Evolutionary conservation across 306 rosid species (phyloP).

Genomic region (Begonia peltatifolia): DNA sequence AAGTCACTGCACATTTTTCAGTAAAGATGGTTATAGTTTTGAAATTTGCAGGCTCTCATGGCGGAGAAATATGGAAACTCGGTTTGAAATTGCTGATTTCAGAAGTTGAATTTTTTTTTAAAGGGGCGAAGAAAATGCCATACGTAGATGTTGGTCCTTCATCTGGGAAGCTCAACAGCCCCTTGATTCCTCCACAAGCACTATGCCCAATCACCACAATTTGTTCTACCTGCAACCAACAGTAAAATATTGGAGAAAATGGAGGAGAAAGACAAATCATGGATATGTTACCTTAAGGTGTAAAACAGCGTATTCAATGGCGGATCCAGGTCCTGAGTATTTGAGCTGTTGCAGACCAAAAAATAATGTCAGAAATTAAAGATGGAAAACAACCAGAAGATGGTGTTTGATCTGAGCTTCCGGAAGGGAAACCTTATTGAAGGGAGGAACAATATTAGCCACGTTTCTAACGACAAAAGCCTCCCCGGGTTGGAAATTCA

Average conservation of each 20-base stretch:
- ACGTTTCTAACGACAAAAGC: conserved; percentile 95
- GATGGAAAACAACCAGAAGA: no score
- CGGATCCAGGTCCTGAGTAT: conserved; percentile 64
- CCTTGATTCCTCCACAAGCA: conserved; percentile 94
- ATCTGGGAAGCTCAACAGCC: conserved; percentile 49
- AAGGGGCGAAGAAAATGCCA: neutral
- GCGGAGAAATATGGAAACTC: no score
- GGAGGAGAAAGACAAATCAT: neutral
- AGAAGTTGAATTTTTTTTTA: no score
- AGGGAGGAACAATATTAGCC: conserved; percentile 95
- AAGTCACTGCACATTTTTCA: conserved; percentile 40
- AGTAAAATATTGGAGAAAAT: neutral
- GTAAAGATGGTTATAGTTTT: no score
- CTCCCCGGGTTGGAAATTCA: conserved; percentile 95
- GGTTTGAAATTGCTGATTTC: no score
- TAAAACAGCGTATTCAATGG: conserved; percentile 77
- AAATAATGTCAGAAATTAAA: neutral
- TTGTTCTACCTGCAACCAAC: conserved; percentile 39
- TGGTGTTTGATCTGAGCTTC: neutral
- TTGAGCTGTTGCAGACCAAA: conserved; percentile 24
- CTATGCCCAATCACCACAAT: conserved; percentile 78
- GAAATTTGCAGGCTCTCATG: no score
- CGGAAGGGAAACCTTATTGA: conserved; percentile 32
- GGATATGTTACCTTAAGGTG: conserved; percentile 61
- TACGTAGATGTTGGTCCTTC: conserved; percentile 66